A percentile compares a stretch with the other conserved stretches of the same genome.
Conservation (phyloP, 257 asterid genomes). For the Solanum corneliomulleri region DNA sequence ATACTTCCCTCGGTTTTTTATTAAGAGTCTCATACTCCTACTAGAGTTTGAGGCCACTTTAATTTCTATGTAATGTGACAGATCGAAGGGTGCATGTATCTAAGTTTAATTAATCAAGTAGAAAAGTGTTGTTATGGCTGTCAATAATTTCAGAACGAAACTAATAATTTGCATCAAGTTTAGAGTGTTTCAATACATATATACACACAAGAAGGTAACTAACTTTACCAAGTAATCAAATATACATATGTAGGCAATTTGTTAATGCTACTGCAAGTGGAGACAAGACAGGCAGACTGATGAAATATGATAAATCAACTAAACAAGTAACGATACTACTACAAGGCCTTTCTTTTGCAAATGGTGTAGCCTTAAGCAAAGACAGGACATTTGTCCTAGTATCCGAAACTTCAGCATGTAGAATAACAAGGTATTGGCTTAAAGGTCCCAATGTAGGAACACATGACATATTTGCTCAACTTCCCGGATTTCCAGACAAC, state of each 20-base stretch:
- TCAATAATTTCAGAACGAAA: not conserved
- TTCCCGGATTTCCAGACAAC: slow-evolving; percentile 67
- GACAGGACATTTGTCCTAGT: slow-evolving; percentile 36
- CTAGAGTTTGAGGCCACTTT: not conserved
- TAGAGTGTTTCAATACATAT: too few relatives aligned
- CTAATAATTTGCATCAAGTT: not conserved
- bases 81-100: not conserved
- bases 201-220: not conserved
- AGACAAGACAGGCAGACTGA: slow-evolving; percentile 57
- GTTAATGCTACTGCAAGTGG: slow-evolving; percentile 22
- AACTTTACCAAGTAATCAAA: slow-evolving; percentile 3
- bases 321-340: slow-evolving; percentile 36
- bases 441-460: slow-evolving; percentile 43
- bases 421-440: slow-evolving; percentile 40
- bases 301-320: slow-evolving; percentile 40
- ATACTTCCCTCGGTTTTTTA: not conserved
- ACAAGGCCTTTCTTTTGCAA: slow-evolving; percentile 48
- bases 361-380: slow-evolving; percentile 64
- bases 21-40: not conserved
- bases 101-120: not conserved
- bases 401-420: slow-evolving; percentile 18
- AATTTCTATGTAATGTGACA: too few relatives aligned
- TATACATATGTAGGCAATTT: slow-evolving; percentile 43
- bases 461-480: slow-evolving; percentile 30
- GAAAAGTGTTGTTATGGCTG: not conserved